Base-by-base conservation (phyloP, 331 rosid species). In the Rosa hybrid region DNA sequence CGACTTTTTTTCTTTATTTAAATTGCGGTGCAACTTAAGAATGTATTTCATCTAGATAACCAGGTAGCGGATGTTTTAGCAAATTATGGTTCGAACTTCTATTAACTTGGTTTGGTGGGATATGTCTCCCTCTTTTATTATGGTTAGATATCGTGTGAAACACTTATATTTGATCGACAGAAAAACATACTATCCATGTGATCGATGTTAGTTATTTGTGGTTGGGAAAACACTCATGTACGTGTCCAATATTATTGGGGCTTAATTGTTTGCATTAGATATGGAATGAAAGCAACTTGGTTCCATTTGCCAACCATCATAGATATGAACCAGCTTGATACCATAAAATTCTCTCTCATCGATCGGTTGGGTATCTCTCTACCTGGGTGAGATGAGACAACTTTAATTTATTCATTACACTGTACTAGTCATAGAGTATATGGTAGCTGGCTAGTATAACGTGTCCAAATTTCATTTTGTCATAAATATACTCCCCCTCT, bases 221-320 rank as follows among this genome's bases (percentile, higher is more conserved):
- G 5, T 21, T 11, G 67, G 27, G 34, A 60, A 60, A 60, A 60
- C 67, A 60, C 38, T 60, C 38, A 14, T 64, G 27, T 9, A 34
- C 39, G 4, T 34, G 1, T 41, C 72, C 72, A 18, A 39, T 17
- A 68, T 8, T 72, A 13, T 64, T 34, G 44, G 68, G 73, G 34
- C 73, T 10, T 42, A 16, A 34, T 34, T 67, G 12, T 50, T 46
- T 30, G 65, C 49, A 23, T 74, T 51, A 51, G 64, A 46, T 25
- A 44, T 59, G 67, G 42, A 74, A 34, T 72, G 76, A 45, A 45
- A 9, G 30, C 50, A 56, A 39, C 49, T 73, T 74, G 69, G 68
- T 74, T 74, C 68, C 53, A 42, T 41, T 75, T 75, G 78, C 78
- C 70, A 75, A 75, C 78, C 46, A 13, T 17, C 23, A 23, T 8